Percentiles rank a stretch among this genome's conserved stretches.
Conservation (phyloP, 1,284 basidiomycete genomes). For the Lentinula novae-zelandiae region DNA sequence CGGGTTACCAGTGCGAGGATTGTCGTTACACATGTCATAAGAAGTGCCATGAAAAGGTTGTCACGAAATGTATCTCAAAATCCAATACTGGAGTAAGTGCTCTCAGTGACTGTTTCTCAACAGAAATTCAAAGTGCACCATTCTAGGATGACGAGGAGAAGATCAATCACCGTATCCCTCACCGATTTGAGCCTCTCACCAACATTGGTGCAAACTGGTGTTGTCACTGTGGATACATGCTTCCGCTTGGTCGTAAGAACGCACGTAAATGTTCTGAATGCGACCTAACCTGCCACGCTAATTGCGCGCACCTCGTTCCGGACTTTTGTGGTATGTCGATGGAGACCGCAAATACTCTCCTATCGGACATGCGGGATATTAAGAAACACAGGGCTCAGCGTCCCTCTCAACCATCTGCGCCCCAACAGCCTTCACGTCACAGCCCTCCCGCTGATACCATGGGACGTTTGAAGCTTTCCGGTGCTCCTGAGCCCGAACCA, state of each 20-base stretch:
- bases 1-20: constrained; percentile 99
- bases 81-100: constrained; percentile 84
- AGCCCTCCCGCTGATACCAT: constrained; percentile 36
- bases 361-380: constrained; percentile 88
- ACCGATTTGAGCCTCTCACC: constrained; percentile 96
- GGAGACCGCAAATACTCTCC: constrained; percentile 95
- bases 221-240: constrained; percentile 98
- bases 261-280: constrained; percentile 96
- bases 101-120: not conserved
- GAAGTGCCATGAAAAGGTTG: constrained; percentile 98
- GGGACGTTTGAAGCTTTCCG: constrained; percentile 47
- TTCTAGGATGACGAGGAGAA: constrained; percentile 94
- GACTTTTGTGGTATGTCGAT: constrained; percentile 99
- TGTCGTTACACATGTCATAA: constrained; percentile 99
- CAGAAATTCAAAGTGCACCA: not conserved
- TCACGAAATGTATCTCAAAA: constrained; percentile 99
- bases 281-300: constrained; percentile 94
- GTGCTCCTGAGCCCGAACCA: constrained; percentile 27
- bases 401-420: constrained; percentile 21
- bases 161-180: constrained; percentile 98
- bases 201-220: constrained; percentile 99
- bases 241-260: constrained; percentile 96
- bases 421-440: constrained; percentile 22
- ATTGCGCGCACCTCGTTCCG: constrained; percentile 97
- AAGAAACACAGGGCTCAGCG: constrained; percentile 47